Conservation (phyloP, 495 filamentous ascomycete species). For the Xylona heveae region DNA sequence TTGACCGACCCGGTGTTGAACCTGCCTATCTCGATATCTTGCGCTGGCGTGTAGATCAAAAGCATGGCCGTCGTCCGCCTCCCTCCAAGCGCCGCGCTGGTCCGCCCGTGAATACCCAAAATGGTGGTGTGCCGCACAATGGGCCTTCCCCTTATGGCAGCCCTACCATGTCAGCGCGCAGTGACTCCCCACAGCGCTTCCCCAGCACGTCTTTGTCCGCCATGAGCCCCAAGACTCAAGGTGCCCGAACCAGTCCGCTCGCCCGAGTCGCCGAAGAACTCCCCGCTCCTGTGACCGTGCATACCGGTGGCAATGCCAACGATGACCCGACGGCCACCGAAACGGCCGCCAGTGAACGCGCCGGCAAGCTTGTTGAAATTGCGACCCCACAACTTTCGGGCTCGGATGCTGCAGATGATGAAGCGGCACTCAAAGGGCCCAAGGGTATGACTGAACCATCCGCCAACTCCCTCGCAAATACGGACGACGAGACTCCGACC, state of each 20-base stretch:
- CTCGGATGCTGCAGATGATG: conserved; percentile 9
- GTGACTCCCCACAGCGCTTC: conserved; percentile 31
- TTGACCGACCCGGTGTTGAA: conserved; percentile 69
- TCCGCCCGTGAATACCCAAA: conserved; percentile 14
- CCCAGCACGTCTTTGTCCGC: too few relatives aligned
- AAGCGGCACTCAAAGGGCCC: too few relatives aligned
- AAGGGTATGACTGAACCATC: too few relatives aligned
- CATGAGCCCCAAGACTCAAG: conserved; percentile 29
- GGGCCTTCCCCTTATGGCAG: conserved; percentile 28
- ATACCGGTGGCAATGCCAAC: too few relatives aligned
- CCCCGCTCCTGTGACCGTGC: conserved; percentile 5
- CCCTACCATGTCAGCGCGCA: conserved; percentile 25
- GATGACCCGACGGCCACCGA: background rate
- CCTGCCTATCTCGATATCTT: conserved; percentile 91
- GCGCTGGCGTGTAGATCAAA: conserved; percentile 85
- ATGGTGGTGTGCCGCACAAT: background rate
- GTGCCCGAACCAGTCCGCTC: conserved; percentile 28
- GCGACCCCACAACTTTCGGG: conserved; percentile 7
- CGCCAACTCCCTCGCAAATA: too few relatives aligned
- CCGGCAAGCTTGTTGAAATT: conserved; percentile 2
- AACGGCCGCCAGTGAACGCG: background rate
- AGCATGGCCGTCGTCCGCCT: conserved; percentile 44
- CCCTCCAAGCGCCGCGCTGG: conserved; percentile 8
- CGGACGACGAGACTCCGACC: too few relatives aligned
- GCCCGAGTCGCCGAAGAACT: conserved; percentile 30